Evolutionary conservation across 495 filamentous ascomycete genomes (phyloP), one percentile per base, ranked within the genome.

Genomic region (Aspergillus diversus): DNA sequence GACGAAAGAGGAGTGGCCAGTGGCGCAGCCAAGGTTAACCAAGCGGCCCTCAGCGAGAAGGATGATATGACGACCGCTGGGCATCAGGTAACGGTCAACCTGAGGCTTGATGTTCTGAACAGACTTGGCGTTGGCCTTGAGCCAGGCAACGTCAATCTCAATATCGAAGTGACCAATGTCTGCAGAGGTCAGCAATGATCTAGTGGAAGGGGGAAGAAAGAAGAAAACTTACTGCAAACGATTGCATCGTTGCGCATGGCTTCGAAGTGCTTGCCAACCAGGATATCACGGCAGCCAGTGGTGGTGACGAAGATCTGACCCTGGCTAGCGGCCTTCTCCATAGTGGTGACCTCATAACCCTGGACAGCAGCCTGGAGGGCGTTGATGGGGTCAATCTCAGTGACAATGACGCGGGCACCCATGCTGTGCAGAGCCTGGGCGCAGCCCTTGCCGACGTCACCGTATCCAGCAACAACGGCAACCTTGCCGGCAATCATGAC

Each of bases 131-230:
- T 97, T 98, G 78, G 88, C 87, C 91, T 99, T 98, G 78, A 99
- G 84, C 96, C 96, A 99, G 64, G 95, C 95, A 82, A 99, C 95
- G 80, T 99, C 95, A 73, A 99, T 99, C 83, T 99, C 95, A 71
- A 97, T 96, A 77, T 99, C 95, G 81, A 99, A 99, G 85, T 99
- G 95, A 75, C 95, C 95, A 82, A 99, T 99, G 86, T 99, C 90
- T 92, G 64, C 11, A 31, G 4, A 11, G 3, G 42, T 71, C 51
- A 67, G 62, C 15, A 54, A 32, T 59, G 33, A 58, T 33, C 37
- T n/a, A 33, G 8, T 8, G 13, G 39, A 4, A 43, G 4, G 4
- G 5, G 11, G 4, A 4, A 43, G 21, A 27, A 27, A 27, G 11
- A 43, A 43, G 39, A 11, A 43, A 57, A 89, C 89, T 75, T 88